phyloP scores from a whole-genome alignment of 2,329 filamentous ascomycete species.

The Diaporthe amygdali region DNA sequence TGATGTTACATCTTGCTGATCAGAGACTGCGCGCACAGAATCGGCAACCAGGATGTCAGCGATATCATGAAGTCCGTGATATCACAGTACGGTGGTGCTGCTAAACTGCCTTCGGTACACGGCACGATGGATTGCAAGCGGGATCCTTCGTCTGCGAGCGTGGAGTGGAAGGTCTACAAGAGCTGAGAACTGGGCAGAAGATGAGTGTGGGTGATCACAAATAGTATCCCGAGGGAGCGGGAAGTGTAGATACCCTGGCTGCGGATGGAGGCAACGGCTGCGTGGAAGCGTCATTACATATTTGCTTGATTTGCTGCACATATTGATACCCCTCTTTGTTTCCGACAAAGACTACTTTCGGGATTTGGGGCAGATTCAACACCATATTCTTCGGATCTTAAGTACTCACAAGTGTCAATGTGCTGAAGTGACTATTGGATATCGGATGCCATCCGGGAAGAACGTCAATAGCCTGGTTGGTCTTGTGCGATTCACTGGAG shows the following conservation, averaged over 20 bases:
- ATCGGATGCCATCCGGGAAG: too few species aligned
- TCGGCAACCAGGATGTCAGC: conserved; percentile 23
- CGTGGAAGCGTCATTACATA: neutral
- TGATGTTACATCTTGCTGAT: neutral
- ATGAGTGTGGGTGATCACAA: neutral
- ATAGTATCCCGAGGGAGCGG: too few species aligned
- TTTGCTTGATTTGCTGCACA: neutral
- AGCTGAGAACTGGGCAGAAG: conserved; percentile 22
- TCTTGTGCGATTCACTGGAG: too few species aligned
- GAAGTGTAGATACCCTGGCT: neutral
- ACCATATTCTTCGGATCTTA: neutral
- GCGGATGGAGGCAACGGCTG: neutral
- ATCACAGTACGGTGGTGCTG: neutral
- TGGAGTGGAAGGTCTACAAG: conserved; percentile 28
- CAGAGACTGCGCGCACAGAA: neutral
- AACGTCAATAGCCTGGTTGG: too few species aligned
- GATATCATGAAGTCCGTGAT: conserved; percentile 17
- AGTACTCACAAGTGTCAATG: neutral
- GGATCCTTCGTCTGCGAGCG: conserved; percentile 1
- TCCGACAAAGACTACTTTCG: neutral
- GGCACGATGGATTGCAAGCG: conserved; percentile 26
- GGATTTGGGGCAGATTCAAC: neutral
- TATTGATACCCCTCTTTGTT: neutral
- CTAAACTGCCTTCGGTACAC: neutral
- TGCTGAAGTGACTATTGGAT: neutral